Evolutionary conservation across 2,329 filamentous ascomycete species (phyloP).

Genomic region (Alternaria conjuncta): DNA sequence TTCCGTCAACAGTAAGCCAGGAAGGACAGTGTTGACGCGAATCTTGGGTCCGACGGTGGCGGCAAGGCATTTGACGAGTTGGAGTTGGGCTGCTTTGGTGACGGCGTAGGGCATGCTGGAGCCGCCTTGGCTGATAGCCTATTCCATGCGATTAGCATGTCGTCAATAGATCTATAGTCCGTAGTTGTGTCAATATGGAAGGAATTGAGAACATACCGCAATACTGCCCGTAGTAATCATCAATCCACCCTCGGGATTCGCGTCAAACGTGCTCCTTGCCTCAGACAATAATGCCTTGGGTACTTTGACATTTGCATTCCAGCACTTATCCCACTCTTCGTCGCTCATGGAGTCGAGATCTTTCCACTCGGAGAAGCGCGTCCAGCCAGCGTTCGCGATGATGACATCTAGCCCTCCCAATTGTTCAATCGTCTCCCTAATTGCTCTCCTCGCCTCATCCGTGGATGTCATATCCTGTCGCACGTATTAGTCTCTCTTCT

Average conservation of each 20-base stretch:
- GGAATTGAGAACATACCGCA: slow-evolving; percentile 55
- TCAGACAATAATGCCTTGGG: slow-evolving; percentile 60
- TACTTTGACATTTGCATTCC: slow-evolving; percentile 65
- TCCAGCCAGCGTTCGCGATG: slow-evolving; percentile 77
- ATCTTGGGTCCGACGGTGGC: slow-evolving; percentile 67
- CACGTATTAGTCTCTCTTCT: background rate
- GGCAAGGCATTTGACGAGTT: slow-evolving; percentile 71
- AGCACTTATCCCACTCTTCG: slow-evolving; percentile 71
- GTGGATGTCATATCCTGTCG: slow-evolving; percentile 66
- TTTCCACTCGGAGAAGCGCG: slow-evolving; percentile 63
- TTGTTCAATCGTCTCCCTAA: slow-evolving; percentile 64
- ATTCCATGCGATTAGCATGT: too few species aligned
- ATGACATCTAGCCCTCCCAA: slow-evolving; percentile 77
- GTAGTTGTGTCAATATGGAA: background rate
- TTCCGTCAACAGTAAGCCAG: slow-evolving; percentile 68
- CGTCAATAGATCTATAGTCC: too few species aligned
- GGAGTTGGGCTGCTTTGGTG: slow-evolving; percentile 76
- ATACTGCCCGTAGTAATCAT: slow-evolving; percentile 69
- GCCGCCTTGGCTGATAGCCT: slow-evolving; percentile 57
- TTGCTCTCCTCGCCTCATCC: slow-evolving; percentile 64
- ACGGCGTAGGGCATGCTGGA: slow-evolving; percentile 75
- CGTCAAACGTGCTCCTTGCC: slow-evolving; percentile 64
- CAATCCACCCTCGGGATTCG: slow-evolving; percentile 67
- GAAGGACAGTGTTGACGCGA: slow-evolving; percentile 69
- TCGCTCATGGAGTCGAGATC: slow-evolving; percentile 65